Evolutionary conservation across 768 basidiomycete genomes (phyloP), one percentile per base, ranked within the genome.

Genomic region (Collybia nuda): DNA sequence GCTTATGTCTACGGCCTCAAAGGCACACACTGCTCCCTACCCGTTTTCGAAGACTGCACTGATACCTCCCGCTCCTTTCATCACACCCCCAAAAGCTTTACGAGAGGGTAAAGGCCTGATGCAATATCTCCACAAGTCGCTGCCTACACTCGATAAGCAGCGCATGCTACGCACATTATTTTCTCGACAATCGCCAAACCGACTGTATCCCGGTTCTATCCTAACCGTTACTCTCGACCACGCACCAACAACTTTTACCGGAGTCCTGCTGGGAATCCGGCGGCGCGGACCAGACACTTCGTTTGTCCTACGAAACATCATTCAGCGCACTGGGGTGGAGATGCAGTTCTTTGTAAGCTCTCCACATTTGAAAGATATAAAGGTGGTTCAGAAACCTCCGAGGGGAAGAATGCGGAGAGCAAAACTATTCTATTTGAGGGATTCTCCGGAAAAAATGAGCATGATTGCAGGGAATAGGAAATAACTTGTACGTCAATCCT

Each of bases 291-390:
- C 83, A 23, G 91, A 93, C 70, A 93, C 92, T 22, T 88, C 85
- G n/a, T 90, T 98, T 63, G 76, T 85, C 47, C 71, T 98, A 45
- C 81, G 96, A 56, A 98, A 98, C 69, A 82, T 97, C 56, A 80
- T 98, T 46, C 88, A 92, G 60, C 80, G 93, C 55, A 92, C 88
- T 11, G 95, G 94, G 11, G 88, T 97, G 35, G 96, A 98, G 76
- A 87, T 92, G 87, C 88, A 87, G 62, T 90, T 92, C 72, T 93
- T 87, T 66, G 83, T 86, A 56, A 84, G 82, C 62, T 90, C 88
- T 45, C 95, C 96, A 23, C 81, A 91, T 63, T 61, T 98, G 68
- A 92, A 90, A 76, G 85, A 88, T 48, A 88, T 98, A 69, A 85
- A 85, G 69, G 73, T 98, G 52, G 71, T 94, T 52, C 79, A 82